A percentile compares a stretch with the other conserved stretches of the same genome.
phyloP scores from a whole-genome alignment of 2,329 filamentous ascomycete genomes.

The Colletotrichum camelliae region DNA sequence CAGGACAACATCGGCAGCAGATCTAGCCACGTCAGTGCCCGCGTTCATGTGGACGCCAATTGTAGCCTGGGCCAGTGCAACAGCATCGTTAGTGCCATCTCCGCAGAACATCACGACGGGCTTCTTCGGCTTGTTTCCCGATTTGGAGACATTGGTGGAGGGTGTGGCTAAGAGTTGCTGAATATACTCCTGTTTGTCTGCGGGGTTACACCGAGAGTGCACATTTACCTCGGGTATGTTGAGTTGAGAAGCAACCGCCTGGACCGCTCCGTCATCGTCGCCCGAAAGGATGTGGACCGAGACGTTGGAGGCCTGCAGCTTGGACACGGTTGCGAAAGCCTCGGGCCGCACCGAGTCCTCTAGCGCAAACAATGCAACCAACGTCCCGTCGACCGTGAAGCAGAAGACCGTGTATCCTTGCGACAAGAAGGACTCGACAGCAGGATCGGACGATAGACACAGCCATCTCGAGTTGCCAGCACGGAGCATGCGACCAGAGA shows the following conservation, averaged over 20 bases:
- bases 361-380: slow-evolving; percentile 50
- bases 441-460: slow-evolving; percentile 29
- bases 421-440: slow-evolving; percentile 38
- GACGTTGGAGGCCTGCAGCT: slow-evolving; percentile 43
- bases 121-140: slow-evolving; percentile 18
- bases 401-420: slow-evolving; percentile 52
- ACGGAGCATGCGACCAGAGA: slow-evolving; percentile 34
- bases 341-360: slow-evolving; percentile 52
- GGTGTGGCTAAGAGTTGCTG: slow-evolving; percentile 35
- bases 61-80: slow-evolving; percentile 72
- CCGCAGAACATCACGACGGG: slow-evolving; percentile 71
- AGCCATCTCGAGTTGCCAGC: slow-evolving; percentile 60
- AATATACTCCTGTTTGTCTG: slow-evolving; percentile 53
- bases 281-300: slow-evolving; percentile 56
- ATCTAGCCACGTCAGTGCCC: slow-evolving; percentile 68
- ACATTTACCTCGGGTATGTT: slow-evolving; percentile 42
- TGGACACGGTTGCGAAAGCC: slow-evolving; percentile 36
- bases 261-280: slow-evolving; percentile 57
- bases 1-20: slow-evolving; percentile 73
- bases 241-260: slow-evolving; percentile 41
- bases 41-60: slow-evolving; percentile 73
- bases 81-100: slow-evolving; percentile 81
- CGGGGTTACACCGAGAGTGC: slow-evolving; percentile 47
- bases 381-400: slow-evolving; percentile 40
- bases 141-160: neutral